phyloP scores from a whole-genome alignment of 768 basidiomycete species.

The Mycena rebaudengoi region DNA sequence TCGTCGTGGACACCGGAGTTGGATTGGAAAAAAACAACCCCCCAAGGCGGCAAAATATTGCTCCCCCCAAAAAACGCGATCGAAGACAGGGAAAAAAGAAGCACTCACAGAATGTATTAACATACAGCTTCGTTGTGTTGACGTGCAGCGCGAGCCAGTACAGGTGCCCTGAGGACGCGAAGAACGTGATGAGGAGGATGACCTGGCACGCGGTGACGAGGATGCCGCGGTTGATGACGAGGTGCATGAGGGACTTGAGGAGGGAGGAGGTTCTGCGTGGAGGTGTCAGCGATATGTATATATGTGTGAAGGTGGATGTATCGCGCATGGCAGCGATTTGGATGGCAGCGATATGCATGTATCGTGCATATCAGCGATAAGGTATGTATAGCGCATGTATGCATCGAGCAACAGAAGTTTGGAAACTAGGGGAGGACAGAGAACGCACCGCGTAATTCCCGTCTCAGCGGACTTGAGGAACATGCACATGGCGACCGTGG shows the following conservation, averaged over 20 bases:
- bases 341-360: no score
- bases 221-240: constrained; percentile 51
- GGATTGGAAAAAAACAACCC: no score
- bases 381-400: no score
- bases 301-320: no score
- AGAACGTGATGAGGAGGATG: constrained; percentile 51
- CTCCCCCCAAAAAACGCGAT: no score
- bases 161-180: constrained; percentile 41
- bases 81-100: constrained; percentile 26
- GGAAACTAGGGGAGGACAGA: no score
- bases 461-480: constrained; percentile 47
- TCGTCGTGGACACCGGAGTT: no score
- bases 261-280: constrained; percentile 46
- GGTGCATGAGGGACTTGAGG: constrained; percentile 49
- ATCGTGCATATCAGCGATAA: no score
- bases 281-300: constrained; percentile 1
- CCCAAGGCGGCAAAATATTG: no score
- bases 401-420: no score
- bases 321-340: no score
- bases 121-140: constrained; percentile 58
- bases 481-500: constrained; percentile 54
- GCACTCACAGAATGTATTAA: constrained; percentile 58
- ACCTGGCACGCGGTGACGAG: constrained; percentile 55
- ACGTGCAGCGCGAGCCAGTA: constrained; percentile 59
- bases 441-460: constrained; percentile 48